Evolutionary conservation across 2,329 filamentous ascomycete species (phyloP).

Genomic region (Calonectria leucothoes): DNA sequence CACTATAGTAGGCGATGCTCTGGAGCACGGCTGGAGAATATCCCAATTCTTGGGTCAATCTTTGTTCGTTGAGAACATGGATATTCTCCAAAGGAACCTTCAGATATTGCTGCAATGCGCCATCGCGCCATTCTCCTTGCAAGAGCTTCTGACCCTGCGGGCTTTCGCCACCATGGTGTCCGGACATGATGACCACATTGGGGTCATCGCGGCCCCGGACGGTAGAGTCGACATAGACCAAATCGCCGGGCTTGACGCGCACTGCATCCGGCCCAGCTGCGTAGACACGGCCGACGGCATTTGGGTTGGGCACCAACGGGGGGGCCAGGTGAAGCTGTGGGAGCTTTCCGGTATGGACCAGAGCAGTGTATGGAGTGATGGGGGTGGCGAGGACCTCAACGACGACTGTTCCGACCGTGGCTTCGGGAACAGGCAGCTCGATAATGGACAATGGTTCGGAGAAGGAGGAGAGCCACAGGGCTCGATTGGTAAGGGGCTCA

Average conservation of each 20-base stretch:
- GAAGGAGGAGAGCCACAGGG: slow-evolving; percentile 15
- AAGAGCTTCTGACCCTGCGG: not conserved
- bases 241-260: not conserved
- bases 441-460: not conserved
- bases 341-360: slow-evolving; percentile 12
- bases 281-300: slow-evolving; percentile 15
- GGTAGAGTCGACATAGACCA: slow-evolving; percentile 12
- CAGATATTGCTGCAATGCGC: not conserved
- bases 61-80: not conserved
- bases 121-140: slow-evolving; percentile 6
- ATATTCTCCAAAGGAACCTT: slow-evolving; percentile 1
- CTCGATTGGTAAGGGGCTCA: not conserved
- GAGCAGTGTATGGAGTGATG: not conserved
- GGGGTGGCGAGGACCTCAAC: slow-evolving; percentile 8
- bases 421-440: not conserved
- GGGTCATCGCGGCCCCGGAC: slow-evolving; percentile 16
- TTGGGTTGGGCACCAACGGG: slow-evolving; percentile 16
- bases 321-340: slow-evolving; percentile 1
- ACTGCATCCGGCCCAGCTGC: not conserved
- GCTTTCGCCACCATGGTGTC: slow-evolving; percentile 8
- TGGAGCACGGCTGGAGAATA: not conserved
- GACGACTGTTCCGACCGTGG: slow-evolving; percentile 7
- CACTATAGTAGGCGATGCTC: slow-evolving; percentile 7
- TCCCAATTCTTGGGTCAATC: not conserved
- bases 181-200: slow-evolving; percentile 16